Percentiles rank a stretch among this genome's conserved stretches.
phyloP scores from a whole-genome alignment of 176 grass and related monocot species.

The Oryza glumipatula region DNA sequence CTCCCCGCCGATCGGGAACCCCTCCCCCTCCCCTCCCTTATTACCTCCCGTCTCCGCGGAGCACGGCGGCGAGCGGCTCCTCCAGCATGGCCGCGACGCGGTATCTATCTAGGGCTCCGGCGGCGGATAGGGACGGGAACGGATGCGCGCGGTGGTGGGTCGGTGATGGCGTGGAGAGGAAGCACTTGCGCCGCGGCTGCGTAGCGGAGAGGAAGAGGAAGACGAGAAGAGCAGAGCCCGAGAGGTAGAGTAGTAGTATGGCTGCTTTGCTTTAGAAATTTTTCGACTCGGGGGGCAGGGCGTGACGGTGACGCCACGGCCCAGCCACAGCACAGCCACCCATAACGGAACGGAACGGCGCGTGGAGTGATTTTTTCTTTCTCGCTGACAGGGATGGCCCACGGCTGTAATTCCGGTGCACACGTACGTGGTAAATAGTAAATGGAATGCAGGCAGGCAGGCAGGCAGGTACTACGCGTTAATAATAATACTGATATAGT shows the following conservation, averaged over 20 bases:
- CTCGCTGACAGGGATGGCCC: not conserved
- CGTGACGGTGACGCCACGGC: not conserved
- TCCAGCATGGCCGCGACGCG: constrained; percentile 19
- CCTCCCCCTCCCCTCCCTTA: not conserved
- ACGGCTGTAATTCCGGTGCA: no score
- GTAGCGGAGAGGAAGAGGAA: not conserved
- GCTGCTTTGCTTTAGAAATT: no score
- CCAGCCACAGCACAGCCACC: no score
- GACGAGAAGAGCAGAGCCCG: not conserved
- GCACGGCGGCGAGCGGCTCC: constrained; percentile 24
- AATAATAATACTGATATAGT: not conserved
- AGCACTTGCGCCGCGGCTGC: not conserved
- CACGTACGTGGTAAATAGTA: no score
- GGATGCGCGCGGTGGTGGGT: not conserved
- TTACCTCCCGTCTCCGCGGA: constrained; percentile 32
- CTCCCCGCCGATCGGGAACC: constrained; percentile 40
- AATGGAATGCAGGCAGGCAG: not conserved
- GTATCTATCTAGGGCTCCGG: not conserved
- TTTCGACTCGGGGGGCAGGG: not conserved
- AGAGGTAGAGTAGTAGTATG: not conserved
- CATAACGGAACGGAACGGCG: constrained; percentile 23
- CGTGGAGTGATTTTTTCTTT: not conserved
- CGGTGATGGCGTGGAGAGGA: constrained; percentile 43
- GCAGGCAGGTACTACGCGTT: not conserved
- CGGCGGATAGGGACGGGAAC: not conserved